Base-by-base conservation (phyloP, 2,329 filamentous ascomycete species). In the Colletotrichum zoysiae region DNA sequence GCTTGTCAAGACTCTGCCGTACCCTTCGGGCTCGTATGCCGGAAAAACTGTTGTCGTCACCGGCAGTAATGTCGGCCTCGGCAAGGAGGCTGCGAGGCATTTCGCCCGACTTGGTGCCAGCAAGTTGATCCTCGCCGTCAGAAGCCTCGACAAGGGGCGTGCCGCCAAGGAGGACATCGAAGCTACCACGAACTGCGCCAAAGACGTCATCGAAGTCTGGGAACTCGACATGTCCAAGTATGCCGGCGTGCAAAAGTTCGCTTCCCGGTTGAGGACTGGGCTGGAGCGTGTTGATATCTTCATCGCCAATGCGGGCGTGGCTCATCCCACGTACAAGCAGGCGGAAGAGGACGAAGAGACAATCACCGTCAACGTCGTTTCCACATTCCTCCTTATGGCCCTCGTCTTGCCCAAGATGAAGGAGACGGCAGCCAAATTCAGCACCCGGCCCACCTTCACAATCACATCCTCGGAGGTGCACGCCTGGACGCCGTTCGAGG, bases 321-420 rank as follows among this genome's bases (percentile, higher is more conserved):
- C 79, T 1, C 81, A 80, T 0, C 18, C 8, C 2, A 67, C 77
- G 0, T 86, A 79, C 65, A 57, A 74, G 1, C 40, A 78, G 0
- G 78, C 78, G 4, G 86, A 88, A 65, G 84, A 80, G 0, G 80
- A 86, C 50, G 88, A 90, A 78, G 77, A 74, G 20, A 84, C 78
- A 0, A 78, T 90, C 50, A 86, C 84, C 0, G 83, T 87, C 65
- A 90, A 90, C 67, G 85, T 88, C 12, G 79, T 90, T 67, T 82
- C 80, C 16, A 88, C 86, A 0, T 82, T 89, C 51, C 76, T 90
- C 2, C 79, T 90, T 0, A 84, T 81, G 0, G 73, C 86, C 0
- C 78, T 88, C 0, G 53, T 90, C 3, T 70, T 90, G 26, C 88
- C 88, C 0, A 87, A 84, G 74, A 79, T 90, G 5, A 83, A 83